Evolutionary conservation across 75 land plant genomes (phyloP).

Genomic region (Pinus tabuliformis): DNA sequence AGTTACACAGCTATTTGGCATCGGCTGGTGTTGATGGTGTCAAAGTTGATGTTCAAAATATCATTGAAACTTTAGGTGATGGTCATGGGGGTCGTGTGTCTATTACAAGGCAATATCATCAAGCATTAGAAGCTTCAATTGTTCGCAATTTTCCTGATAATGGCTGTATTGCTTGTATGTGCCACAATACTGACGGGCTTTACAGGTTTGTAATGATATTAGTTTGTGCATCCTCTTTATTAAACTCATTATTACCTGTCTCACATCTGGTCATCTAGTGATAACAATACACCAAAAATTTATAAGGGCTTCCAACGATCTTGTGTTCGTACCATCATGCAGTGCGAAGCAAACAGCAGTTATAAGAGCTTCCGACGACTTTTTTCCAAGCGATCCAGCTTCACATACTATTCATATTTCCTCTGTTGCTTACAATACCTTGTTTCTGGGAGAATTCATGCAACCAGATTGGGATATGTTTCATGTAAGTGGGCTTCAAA

Average conservation of each 20-base stretch:
- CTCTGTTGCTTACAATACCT: slow-evolving; percentile 76
- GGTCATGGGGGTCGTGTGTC: slow-evolving; percentile 77
- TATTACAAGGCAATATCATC: slow-evolving; percentile 55
- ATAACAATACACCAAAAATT: too few species aligned
- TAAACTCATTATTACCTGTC: too few species aligned
- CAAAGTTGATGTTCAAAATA: slow-evolving; percentile 86
- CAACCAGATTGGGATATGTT: slow-evolving; percentile 96
- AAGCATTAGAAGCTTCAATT: slow-evolving; percentile 78
- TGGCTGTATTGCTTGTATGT: slow-evolving; percentile 84
- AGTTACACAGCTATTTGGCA: slow-evolving; percentile 80
- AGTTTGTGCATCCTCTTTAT: too few species aligned
- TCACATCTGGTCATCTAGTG: too few species aligned
- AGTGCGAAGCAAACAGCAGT: slow-evolving; percentile 67
- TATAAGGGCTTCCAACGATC: too few species aligned
- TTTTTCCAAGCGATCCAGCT: slow-evolving; percentile 78
- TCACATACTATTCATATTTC: slow-evolving; percentile 90
- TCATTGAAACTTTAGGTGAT: slow-evolving; percentile 79
- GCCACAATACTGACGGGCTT: slow-evolving; percentile 80
- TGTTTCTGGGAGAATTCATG: slow-evolving; percentile 87
- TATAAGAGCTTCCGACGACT: slow-evolving; percentile 80
- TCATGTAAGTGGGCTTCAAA: slow-evolving; percentile 30
- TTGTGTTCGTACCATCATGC: neutral
- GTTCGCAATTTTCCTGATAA: slow-evolving; percentile 78
- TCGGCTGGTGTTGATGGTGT: slow-evolving; percentile 79
- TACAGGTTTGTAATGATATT: slow-evolving; percentile 19